Base-by-base conservation (phyloP, 2,329 filamentous ascomycete species). In the Periglandula ipomoeae region DNA sequence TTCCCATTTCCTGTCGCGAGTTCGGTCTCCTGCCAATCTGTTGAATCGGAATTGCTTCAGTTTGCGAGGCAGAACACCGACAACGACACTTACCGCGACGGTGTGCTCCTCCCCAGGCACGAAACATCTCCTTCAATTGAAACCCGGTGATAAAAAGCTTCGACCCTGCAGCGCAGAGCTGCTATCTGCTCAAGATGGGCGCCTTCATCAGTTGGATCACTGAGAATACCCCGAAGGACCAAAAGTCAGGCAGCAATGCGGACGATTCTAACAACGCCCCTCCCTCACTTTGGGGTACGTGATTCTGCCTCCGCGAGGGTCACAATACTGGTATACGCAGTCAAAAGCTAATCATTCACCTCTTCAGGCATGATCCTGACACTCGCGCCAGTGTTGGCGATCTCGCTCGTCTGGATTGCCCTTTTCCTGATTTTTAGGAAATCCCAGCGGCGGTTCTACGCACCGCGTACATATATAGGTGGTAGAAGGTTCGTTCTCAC, bases 381-480 rank as follows among this genome's bases (percentile, higher is more conserved):
- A 27, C 69, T 82, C 17, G 55, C 78, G 7, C 79, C 79, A 9
- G 69, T 80, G 5, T 56, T 76, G 40, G 52, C 74, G 39, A 70
- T 74, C 50, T 69, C 75, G 5, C 63, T 54, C 23, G 56, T 76
- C 30, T 79, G 75, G 55, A 48, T 80, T n/a, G 24, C 65, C 52
- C 62, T 78, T 48, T 82, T 81, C 59, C 55, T 79, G 45, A 42
- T 71, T 15, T 57, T 76, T 35, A 68, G 79, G 38, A 68, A 67
- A 44, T 73, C 68, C 24, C 69, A 71, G 37, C 63, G 68, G 20
- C 70, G 78, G 23, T 77, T 79, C 46, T 82, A 82, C 59, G 68
- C 75, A 6, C 77, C 79, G 5, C 69, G 79, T 53, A 70, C 73
- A 1, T 70, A 79, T 24, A 57, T 77, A 23, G 67, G 65, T 17